A percentile compares a stretch with the other conserved stretches of the same genome.
Conservation (phyloP, 2,329 filamentous ascomycete species). For the Pyrenophora seminiperda region DNA sequence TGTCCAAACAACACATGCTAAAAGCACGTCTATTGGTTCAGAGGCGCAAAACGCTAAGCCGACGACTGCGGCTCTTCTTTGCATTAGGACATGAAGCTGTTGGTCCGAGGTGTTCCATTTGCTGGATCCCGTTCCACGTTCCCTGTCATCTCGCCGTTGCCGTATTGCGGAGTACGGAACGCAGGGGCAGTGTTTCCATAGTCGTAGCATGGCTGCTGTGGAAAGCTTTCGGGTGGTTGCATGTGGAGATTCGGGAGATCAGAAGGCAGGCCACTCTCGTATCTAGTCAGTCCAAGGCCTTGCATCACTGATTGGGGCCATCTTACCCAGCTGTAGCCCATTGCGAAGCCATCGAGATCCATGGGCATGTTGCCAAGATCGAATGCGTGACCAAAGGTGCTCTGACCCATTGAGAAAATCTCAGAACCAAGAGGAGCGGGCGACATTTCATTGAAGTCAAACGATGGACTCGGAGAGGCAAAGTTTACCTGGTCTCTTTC, state of each 20-base stretch:
- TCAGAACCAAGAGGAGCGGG: not conserved
- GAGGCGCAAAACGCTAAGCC: not conserved
- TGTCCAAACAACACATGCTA: constrained; percentile 5
- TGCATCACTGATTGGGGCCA: not conserved
- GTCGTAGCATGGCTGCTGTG: not conserved
- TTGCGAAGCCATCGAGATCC: constrained; percentile 26
- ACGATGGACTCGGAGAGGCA: constrained; percentile 19
- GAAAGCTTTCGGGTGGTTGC: constrained; percentile 10
- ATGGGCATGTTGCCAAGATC: constrained; percentile 26
- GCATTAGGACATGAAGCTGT: not conserved
- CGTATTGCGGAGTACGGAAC: not conserved
- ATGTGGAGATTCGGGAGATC: constrained; percentile 16
- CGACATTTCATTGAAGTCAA: constrained; percentile 21
- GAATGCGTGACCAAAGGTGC: constrained; percentile 21
- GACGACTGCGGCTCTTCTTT: not conserved
- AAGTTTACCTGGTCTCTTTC: constrained; percentile 2
- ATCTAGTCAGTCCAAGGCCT: not conserved
- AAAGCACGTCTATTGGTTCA: not conserved
- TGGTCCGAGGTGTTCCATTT: not conserved
- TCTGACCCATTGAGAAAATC: constrained; percentile 9
- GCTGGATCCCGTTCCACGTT: too few species aligned
- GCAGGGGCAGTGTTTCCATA: not conserved
- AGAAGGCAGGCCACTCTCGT: constrained; percentile 19
- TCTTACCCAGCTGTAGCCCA: constrained; percentile 35
- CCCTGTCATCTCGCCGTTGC: not conserved